Conservation (phyloP, 1,284 basidiomycete genomes). For the Cutaneotrichosporon sp. region DNA sequence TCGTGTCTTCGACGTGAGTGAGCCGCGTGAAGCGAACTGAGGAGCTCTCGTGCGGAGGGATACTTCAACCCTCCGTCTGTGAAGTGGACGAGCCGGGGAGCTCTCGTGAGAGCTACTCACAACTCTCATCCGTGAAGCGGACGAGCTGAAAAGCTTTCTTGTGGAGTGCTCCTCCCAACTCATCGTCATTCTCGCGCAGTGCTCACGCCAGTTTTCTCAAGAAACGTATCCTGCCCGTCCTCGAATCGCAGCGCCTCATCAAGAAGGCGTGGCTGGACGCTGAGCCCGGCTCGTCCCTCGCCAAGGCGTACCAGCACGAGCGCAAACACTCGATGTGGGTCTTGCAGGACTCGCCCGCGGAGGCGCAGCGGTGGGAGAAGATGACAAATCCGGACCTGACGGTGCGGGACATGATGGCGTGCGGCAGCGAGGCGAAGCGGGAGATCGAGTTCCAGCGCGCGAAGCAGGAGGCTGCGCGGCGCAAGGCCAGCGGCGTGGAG, state of each 20-base stretch:
- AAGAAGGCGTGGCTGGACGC: constrained; percentile 13
- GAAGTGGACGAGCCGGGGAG: too few relatives aligned
- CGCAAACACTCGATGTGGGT: constrained; percentile 10
- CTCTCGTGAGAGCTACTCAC: too few relatives aligned
- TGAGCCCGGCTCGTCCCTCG: neutral
- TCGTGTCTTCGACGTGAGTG: constrained; percentile 38
- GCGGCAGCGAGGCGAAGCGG: neutral
- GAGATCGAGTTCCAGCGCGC: constrained; percentile 2
- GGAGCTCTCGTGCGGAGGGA: too few relatives aligned
- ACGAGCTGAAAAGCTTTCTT: too few relatives aligned
- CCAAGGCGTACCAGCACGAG: neutral
- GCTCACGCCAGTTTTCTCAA: constrained; percentile 37
- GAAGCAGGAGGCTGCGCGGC: neutral
- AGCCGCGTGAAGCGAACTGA: too few relatives aligned
- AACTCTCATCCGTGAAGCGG: too few relatives aligned
- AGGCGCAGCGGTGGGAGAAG: constrained; percentile 1
- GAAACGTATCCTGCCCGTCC: constrained; percentile 34
- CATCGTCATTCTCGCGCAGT: neutral
- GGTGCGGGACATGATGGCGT: constrained; percentile 7
- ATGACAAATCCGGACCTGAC: neutral
- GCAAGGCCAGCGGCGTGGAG: neutral
- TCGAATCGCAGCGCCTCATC: constrained; percentile 36
- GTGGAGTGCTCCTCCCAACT: neutral
- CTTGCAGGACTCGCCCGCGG: neutral
- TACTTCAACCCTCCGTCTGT: too few relatives aligned